A percentile compares a stretch with the other conserved stretches of the same genome.
phyloP scores from a whole-genome alignment of 768 basidiomycete genomes.

The Mycena amicta region DNA sequence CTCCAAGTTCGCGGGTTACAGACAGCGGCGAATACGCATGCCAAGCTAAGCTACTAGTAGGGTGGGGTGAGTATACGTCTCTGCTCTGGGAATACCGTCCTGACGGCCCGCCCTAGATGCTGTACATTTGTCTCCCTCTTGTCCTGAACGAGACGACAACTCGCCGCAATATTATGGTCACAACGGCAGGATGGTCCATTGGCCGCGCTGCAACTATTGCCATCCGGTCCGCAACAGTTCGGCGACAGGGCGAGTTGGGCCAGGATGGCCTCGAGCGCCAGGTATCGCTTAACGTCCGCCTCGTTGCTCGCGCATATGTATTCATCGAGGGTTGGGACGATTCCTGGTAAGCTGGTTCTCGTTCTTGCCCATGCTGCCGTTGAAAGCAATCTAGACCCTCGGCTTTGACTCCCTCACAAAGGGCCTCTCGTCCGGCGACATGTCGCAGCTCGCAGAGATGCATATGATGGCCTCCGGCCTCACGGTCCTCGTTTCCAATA shows the following conservation, averaged over 20 bases:
- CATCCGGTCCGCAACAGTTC: conserved; percentile 71
- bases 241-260: no score
- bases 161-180: conserved; percentile 56
- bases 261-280: conserved; percentile 65
- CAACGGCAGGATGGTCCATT: conserved; percentile 59
- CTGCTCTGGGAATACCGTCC: not conserved
- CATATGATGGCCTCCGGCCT: no score
- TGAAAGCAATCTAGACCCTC: no score
- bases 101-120: conserved; percentile 52
- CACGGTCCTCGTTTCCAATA: no score
- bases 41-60: conserved; percentile 76
- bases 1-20: conserved; percentile 71
- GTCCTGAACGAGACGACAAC: no score
- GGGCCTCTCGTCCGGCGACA: no score
- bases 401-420: no score
- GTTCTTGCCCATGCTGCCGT: no score
- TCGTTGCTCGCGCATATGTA: conserved; percentile 70
- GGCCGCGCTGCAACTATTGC: conserved; percentile 69
- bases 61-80: conserved; percentile 52
- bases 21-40: conserved; percentile 69
- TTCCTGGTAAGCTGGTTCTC: conserved; percentile 47
- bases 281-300: conserved; percentile 68
- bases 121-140: conserved; percentile 71
- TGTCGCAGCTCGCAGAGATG: no score
- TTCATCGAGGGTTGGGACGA: conserved; percentile 65